Conservation (phyloP, 208 protist species). For the Leishmania mexicana region DNA sequence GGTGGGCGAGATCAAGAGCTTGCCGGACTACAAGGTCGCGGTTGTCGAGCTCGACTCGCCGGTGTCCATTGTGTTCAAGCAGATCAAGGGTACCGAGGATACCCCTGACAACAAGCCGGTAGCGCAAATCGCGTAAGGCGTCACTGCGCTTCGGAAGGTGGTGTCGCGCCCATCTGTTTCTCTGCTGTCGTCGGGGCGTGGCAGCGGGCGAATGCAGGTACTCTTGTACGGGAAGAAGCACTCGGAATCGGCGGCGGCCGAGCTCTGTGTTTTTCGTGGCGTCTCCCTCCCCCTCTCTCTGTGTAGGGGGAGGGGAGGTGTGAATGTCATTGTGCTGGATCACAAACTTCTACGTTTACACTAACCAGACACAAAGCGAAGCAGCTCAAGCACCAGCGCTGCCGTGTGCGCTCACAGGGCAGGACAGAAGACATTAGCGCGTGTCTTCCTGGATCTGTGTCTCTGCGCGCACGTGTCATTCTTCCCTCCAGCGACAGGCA, state of each 20-base stretch:
- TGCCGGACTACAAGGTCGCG: constrained; percentile 84
- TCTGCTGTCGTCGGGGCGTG: background rate
- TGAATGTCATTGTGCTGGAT: background rate
- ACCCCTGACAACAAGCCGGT: constrained; percentile 83
- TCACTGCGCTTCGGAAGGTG: background rate
- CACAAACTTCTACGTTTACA: background rate
- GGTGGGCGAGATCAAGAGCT: constrained; percentile 77
- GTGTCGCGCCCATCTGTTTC: background rate
- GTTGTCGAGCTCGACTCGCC: constrained; percentile 83
- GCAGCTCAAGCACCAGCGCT: background rate
- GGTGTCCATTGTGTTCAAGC: constrained; percentile 84
- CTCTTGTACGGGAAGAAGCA: background rate
- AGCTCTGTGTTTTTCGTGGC: background rate
- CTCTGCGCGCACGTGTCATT: background rate
- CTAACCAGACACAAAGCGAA: background rate
- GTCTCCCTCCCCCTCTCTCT: too few relatives aligned
- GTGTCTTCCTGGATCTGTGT: background rate
- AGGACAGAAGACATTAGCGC: background rate
- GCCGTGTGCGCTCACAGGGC: background rate
- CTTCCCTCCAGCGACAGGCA: background rate
- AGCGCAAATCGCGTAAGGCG: constrained; percentile 48
- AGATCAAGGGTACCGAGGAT: constrained; percentile 90
- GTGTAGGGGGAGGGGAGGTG: too few relatives aligned
- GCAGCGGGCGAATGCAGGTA: background rate
- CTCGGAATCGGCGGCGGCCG: background rate